Conservation (phyloP, 2,329 filamentous ascomycete genomes). For the Cephalotrichum gorgonifer region DNA sequence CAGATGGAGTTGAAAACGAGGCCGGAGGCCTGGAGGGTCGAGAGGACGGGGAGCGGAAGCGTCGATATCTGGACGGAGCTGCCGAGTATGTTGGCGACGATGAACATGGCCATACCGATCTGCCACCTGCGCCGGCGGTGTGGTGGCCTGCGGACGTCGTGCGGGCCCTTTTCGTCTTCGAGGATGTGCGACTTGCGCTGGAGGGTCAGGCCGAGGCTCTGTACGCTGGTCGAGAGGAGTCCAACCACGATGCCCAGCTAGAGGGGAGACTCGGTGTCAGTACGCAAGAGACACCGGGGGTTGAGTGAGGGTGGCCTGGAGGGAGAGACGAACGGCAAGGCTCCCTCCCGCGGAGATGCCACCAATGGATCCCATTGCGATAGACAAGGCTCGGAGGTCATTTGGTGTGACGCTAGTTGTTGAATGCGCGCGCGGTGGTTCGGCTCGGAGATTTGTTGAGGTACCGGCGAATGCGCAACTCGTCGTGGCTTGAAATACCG, state of each 20-base stretch:
- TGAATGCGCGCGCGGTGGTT: neutral
- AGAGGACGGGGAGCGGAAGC: constrained; percentile 84
- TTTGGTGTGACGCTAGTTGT: neutral
- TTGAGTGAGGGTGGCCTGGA: neutral
- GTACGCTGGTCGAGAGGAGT: constrained; percentile 84
- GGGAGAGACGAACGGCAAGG: constrained; percentile 51
- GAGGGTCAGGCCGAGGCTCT: constrained; percentile 87
- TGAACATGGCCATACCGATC: constrained; percentile 94
- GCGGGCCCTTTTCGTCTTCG: constrained; percentile 82
- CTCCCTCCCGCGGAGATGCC: constrained; percentile 69
- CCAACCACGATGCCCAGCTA: constrained; percentile 91
- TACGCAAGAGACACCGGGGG: constrained; percentile 1
- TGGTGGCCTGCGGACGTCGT: constrained; percentile 72
- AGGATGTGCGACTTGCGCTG: constrained; percentile 97
- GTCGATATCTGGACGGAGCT: constrained; percentile 98
- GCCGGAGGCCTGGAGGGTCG: constrained; percentile 88
- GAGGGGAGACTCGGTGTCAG: constrained; percentile 11
- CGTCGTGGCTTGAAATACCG: neutral
- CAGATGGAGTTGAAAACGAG: constrained; percentile 98
- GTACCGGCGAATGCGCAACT: too few relatives aligned
- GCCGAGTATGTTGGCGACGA: constrained; percentile 85
- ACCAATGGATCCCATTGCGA: constrained; percentile 24
- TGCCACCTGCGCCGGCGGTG: constrained; percentile 92
- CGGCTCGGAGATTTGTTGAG: too few relatives aligned
- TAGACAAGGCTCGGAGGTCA: constrained; percentile 2